Percentiles rank a stretch among this genome's conserved stretches.
phyloP scores from a whole-genome alignment of 371 early-diverging fungal genomes.

The Actinomortierella ambigua region DNA sequence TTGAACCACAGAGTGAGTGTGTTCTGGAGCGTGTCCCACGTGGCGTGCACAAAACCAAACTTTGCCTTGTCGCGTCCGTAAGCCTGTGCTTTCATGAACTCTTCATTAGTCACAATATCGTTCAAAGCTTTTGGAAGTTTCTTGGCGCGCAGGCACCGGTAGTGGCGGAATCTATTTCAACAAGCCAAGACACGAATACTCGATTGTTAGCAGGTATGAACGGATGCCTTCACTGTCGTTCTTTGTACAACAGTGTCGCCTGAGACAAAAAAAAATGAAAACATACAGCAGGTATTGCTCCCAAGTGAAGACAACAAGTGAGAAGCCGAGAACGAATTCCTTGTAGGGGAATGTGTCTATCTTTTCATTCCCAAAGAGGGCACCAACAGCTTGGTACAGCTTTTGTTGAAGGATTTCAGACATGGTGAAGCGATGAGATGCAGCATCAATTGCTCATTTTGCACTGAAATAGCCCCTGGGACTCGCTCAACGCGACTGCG shows the following conservation, averaged over 20 bases:
- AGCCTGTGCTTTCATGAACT: constrained; percentile 82
- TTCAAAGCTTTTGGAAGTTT: constrained; percentile 67
- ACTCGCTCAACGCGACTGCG: too few relatives aligned
- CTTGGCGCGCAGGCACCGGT: constrained; percentile 68
- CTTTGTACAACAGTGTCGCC: too few relatives aligned
- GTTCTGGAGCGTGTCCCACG: constrained; percentile 68
- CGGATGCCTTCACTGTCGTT: too few relatives aligned
- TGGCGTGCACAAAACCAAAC: constrained; percentile 72
- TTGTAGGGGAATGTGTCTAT: constrained; percentile 65
- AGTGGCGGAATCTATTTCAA: constrained; percentile 70
- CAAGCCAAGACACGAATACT: not conserved
- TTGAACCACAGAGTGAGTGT: constrained; percentile 70
- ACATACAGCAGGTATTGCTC: constrained; percentile 71
- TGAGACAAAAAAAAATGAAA: too few relatives aligned
- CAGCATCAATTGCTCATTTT: too few relatives aligned
- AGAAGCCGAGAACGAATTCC: constrained; percentile 72
- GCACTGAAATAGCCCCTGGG: too few relatives aligned
- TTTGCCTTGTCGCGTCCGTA: constrained; percentile 90
- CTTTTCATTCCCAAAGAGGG: constrained; percentile 3
- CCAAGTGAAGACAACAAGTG: constrained; percentile 65
- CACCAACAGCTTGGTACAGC: too few relatives aligned
- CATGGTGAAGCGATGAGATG: too few relatives aligned
- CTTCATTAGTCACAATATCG: constrained; percentile 69
- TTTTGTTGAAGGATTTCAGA: too few relatives aligned
- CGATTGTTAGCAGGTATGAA: not conserved